Evolutionary conservation across 768 basidiomycete genomes (phyloP).

Genomic region (Rhodotorula taiwanensis): DNA sequence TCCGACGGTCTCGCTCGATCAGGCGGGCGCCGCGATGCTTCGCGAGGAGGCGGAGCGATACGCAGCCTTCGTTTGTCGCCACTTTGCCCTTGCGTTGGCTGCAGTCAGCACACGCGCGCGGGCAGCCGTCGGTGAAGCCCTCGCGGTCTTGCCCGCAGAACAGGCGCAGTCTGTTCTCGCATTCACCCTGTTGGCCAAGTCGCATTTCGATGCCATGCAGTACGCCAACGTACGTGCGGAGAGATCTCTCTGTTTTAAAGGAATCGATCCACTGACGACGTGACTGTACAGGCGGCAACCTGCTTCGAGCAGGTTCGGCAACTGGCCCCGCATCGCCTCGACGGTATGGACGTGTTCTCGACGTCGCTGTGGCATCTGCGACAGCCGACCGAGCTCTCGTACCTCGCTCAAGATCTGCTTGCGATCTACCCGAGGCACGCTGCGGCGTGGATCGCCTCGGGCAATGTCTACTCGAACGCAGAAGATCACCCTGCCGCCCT

Average conservation of each 20-base stretch:
- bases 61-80: constrained; percentile 70
- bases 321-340: constrained; percentile 81
- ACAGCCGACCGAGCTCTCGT: constrained; percentile 73
- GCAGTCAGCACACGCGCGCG: too few relatives aligned
- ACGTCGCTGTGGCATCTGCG: constrained; percentile 93
- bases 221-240: constrained; percentile 71
- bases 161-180: constrained; percentile 72
- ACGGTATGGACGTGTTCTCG: constrained; percentile 94
- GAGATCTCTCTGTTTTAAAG: not conserved
- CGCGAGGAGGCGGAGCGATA: constrained; percentile 70
- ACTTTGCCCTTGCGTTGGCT: constrained; percentile 70
- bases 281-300: constrained; percentile 64
- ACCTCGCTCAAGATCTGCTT: constrained; percentile 85
- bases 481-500: constrained; percentile 89
- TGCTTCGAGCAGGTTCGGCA: constrained; percentile 73
- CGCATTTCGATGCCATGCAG: constrained; percentile 81
- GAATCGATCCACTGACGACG: not conserved
- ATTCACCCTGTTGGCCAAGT: constrained; percentile 72
- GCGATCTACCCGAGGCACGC: constrained; percentile 72
- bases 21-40: constrained; percentile 43
- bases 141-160: constrained; percentile 65
- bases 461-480: constrained; percentile 78
- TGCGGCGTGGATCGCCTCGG: constrained; percentile 91
- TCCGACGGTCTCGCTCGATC: not conserved
- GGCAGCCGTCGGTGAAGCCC: constrained; percentile 57